Percentiles rank a stretch among this genome's conserved stretches.
These are phyloP conservation scores for Jaminaea rosea DNA, from an alignment of 1,284 basidiomycete species.

Conservation along the genomic window DNA sequence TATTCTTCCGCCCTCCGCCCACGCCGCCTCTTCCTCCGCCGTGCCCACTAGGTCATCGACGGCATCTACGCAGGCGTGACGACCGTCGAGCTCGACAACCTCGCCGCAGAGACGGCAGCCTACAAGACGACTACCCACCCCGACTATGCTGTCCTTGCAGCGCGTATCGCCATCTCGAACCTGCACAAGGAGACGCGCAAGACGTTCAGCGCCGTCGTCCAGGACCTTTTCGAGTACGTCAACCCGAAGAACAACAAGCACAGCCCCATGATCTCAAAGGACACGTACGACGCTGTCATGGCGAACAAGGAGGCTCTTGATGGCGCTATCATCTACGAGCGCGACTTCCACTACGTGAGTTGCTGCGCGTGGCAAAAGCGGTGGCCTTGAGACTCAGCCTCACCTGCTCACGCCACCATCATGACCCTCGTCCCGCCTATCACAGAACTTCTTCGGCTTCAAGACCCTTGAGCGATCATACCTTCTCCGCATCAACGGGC, in stretches of 20 bases:
- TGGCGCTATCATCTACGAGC: slow-evolving; percentile 92
- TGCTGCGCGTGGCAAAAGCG: slow-evolving; percentile 61
- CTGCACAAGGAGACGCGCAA: slow-evolving; percentile 99
- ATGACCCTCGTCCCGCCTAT: slow-evolving; percentile 53
- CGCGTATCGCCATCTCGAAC: slow-evolving; percentile 96
- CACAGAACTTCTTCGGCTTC: slow-evolving; percentile 79
- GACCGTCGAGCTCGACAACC: slow-evolving; percentile 82
- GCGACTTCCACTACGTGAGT: slow-evolving; percentile 76
- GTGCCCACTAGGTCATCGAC: slow-evolving; percentile 71
- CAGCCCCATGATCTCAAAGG: slow-evolving; percentile 84
- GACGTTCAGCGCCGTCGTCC: slow-evolving; percentile 82
- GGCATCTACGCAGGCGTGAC: slow-evolving; percentile 94
- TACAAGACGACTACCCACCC: slow-evolving; percentile 88
- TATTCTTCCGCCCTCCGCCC: background rate
- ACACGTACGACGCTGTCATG: slow-evolving; percentile 74
- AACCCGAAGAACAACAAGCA: slow-evolving; percentile 81
- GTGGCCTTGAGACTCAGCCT: slow-evolving; percentile 82
- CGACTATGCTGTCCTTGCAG: slow-evolving; percentile 95
- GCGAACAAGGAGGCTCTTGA: slow-evolving; percentile 76
- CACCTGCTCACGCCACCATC: slow-evolving; percentile 96
- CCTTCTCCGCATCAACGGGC: slow-evolving; percentile 84
- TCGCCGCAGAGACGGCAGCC: slow-evolving; percentile 82
- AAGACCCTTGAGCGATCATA: slow-evolving; percentile 99
- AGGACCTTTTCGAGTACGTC: slow-evolving; percentile 84
- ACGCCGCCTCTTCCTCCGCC: background rate